These are phyloP conservation scores for Cucumis cinereus DNA, from an alignment of 306 rosid species.

Conservation along the genomic window DNA sequence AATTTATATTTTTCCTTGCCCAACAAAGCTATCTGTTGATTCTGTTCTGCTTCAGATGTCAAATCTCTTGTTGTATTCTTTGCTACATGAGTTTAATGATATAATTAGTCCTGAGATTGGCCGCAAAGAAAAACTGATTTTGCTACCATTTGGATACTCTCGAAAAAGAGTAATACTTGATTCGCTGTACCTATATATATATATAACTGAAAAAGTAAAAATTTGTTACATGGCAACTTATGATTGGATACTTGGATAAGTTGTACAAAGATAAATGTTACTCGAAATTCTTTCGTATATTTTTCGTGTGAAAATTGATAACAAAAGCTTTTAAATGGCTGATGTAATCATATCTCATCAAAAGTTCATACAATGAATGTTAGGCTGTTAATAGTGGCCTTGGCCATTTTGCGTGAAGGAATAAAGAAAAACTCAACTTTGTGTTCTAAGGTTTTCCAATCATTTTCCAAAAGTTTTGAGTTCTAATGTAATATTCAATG, in stretches of 20 bases:
- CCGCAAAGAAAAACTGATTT: neutral
- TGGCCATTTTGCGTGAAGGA: neutral
- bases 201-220: too few relatives aligned
- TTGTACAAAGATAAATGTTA: too few relatives aligned
- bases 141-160: neutral
- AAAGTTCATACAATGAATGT: neutral
- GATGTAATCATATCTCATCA: too few relatives aligned
- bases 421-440: neutral
- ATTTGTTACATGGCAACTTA: too few relatives aligned
- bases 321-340: neutral
- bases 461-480: too few relatives aligned
- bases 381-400: neutral
- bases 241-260: too few relatives aligned
- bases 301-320: neutral
- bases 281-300: too few relatives aligned
- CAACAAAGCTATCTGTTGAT: conserved; percentile 11
- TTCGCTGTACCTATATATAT: too few relatives aligned
- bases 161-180: too few relatives aligned
- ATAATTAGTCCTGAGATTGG: neutral
- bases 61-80: neutral
- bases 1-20: conserved; percentile 8
- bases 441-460: too few relatives aligned
- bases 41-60: neutral
- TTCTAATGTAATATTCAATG: too few relatives aligned
- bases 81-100: neutral